Base-by-base conservation (phyloP, 495 filamentous ascomycete species). In the Rusavskia elegans region DNA sequence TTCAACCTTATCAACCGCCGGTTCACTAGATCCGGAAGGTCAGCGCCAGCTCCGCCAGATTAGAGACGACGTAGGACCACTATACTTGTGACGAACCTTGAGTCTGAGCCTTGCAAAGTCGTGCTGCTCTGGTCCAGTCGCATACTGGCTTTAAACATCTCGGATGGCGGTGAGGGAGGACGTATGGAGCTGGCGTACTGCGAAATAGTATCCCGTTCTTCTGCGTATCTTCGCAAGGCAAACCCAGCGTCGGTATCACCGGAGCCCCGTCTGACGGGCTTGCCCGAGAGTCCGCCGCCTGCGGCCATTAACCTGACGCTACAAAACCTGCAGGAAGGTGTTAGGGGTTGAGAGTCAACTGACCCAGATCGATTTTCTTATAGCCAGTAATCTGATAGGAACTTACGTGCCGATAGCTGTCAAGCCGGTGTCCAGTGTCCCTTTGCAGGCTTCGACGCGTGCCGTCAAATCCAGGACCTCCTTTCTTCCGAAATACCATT, bases 401-500 rank as follows among this genome's bases (percentile, higher is more conserved):
- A 54, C 55, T 46, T 45, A 57, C 52, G 45, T 36, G 9, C 23
- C 42, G 19, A 57, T 41, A 30, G 55, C 38, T 21, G 19, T 51
- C 7, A 54, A 30, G 13, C 30, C 51, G 8, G 45, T 40, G 16
- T 57, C 32, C 23, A 57, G 48, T 9, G 55, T 57, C 3, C 25
- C 27, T 21, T 53, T 57, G 13, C 29, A 52, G 3, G 45, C 29
- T 13, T 54, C 51, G 1, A 57, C 38, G 8, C 48, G 45, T 17
- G 7, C 23, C 13, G 20, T 50, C 9, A 48, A 39, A 14, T 48
- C 40, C 30, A n/a, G 42, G 19, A 57, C 23, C 21, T 45, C 41
- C 29, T 51, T 57, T 30, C 48, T 54, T 20, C 21, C 37, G 16
- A 57, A 51, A 25, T 37, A 42, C 55, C 55, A 57, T 27, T 45